Evolutionary conservation across 1,284 basidiomycete species (phyloP).

Genomic region (Pyrrhoderma lamaoense): DNA sequence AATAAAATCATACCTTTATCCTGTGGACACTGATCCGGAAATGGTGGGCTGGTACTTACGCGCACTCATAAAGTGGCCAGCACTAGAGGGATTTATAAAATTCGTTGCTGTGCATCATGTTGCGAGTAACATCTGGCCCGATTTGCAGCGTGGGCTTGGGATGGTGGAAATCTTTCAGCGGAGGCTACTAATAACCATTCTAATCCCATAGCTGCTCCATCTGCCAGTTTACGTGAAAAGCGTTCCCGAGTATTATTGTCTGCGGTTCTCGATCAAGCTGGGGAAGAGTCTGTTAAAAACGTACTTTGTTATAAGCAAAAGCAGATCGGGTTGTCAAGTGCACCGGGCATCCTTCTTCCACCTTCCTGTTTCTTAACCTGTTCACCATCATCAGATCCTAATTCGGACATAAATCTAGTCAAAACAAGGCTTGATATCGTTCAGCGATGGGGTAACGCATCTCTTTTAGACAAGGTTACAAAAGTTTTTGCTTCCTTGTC

Average conservation of each 20-base stretch:
- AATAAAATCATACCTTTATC: slow-evolving; percentile 60
- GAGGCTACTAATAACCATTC: slow-evolving; percentile 4
- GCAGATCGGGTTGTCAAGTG: too few relatives aligned
- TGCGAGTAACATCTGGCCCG: slow-evolving; percentile 68
- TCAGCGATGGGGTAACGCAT: too few relatives aligned
- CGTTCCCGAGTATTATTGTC: slow-evolving; percentile 43
- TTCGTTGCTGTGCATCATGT: slow-evolving; percentile 77
- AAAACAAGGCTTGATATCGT: too few relatives aligned
- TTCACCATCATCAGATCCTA: too few relatives aligned
- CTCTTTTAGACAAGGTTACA: too few relatives aligned
- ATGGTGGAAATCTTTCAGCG: neutral
- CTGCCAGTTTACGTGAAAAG: slow-evolving; percentile 29
- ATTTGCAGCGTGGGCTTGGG: slow-evolving; percentile 28
- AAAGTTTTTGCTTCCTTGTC: too few relatives aligned
- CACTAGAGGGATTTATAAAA: slow-evolving; percentile 58
- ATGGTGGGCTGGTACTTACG: slow-evolving; percentile 58
- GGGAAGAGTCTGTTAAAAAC: slow-evolving; percentile 40
- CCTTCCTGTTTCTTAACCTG: too few relatives aligned
- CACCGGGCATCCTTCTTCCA: too few relatives aligned
- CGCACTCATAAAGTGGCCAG: slow-evolving; percentile 37
- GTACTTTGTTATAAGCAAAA: slow-evolving; percentile 46
- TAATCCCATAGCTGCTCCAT: neutral
- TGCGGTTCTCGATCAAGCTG: slow-evolving; percentile 45
- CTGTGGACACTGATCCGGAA: slow-evolving; percentile 60
- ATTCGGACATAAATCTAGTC: too few relatives aligned